These are phyloP conservation scores for Orychophragmus violaceus DNA, from an alignment of 345 rosid species.

Conservation along the genomic window DNA sequence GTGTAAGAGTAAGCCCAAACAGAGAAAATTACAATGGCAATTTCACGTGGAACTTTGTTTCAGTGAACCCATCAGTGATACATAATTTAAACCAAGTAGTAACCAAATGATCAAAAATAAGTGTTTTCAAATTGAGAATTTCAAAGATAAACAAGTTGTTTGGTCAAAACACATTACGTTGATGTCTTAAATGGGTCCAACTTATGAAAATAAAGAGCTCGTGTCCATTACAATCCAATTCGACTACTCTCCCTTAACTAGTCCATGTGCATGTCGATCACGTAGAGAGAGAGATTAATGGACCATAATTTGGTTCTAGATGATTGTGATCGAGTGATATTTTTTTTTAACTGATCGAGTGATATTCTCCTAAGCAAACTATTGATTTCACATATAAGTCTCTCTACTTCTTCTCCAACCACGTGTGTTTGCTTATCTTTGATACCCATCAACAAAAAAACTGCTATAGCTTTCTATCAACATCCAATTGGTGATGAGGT, in stretches of 20 bases:
- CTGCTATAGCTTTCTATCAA: not conserved
- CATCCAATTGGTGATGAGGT: not conserved
- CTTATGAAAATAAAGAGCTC: not conserved
- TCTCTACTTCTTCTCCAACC: constrained; percentile 12
- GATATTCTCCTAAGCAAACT: not conserved
- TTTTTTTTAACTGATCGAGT: constrained; percentile 2
- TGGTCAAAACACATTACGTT: not conserved
- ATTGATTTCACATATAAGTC: not conserved
- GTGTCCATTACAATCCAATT: not conserved
- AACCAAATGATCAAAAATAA: not conserved
- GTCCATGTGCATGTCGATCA: constrained; percentile 9
- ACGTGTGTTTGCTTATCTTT: constrained; percentile 13
- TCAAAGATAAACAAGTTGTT: not conserved
- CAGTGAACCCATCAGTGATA: not conserved
- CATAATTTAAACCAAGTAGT: not conserved
- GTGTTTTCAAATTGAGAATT: not conserved
- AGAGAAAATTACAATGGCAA: too few species aligned
- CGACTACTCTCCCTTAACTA: not conserved
- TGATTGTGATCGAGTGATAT: constrained; percentile 6
- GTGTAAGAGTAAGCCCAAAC: too few species aligned
- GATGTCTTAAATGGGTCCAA: not conserved
- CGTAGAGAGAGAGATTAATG: not conserved
- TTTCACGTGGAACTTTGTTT: not conserved
- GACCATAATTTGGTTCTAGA: constrained; percentile 4
- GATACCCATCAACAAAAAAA: not conserved